A percentile compares a stretch with the other conserved stretches of the same genome.
phyloP scores from a whole-genome alignment of 2,329 filamentous ascomycete genomes.

The Zymoseptoria tritici region DNA sequence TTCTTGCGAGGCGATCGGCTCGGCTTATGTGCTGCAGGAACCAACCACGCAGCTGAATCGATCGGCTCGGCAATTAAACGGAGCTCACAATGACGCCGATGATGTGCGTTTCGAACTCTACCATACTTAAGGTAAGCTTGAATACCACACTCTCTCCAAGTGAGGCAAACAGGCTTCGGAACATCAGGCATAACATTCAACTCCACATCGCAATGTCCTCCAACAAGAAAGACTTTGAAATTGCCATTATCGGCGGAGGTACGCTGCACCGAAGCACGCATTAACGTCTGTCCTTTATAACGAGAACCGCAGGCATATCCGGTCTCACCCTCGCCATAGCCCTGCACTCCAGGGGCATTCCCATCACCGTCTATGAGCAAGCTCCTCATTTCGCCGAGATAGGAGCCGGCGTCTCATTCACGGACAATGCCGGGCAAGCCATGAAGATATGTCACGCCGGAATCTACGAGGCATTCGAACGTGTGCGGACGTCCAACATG shows the following conservation, averaged over 20 bases:
- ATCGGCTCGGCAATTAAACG: no score
- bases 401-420: constrained; percentile 51
- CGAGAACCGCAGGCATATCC: constrained; percentile 40
- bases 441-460: constrained; percentile 47
- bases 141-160: no score
- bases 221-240: constrained; percentile 13
- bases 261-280: background rate
- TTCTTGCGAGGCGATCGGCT: no score
- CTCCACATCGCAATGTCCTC: constrained; percentile 6
- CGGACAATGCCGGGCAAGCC: constrained; percentile 47
- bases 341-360: constrained; percentile 38
- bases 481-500: constrained; percentile 35
- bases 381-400: constrained; percentile 50
- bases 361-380: constrained; percentile 50
- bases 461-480: constrained; percentile 38
- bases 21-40: no score
- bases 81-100: no score
- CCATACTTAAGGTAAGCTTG: no score
- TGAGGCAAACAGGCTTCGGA: no score
- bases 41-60: no score
- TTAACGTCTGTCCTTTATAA: background rate
- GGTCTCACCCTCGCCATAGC: constrained; percentile 49
- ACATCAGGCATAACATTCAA: no score
- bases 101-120: no score
- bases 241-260: constrained; percentile 19